Evolutionary conservation across 129 eudicot species (phyloP).

Genomic region (Flaveria robusta): DNA sequence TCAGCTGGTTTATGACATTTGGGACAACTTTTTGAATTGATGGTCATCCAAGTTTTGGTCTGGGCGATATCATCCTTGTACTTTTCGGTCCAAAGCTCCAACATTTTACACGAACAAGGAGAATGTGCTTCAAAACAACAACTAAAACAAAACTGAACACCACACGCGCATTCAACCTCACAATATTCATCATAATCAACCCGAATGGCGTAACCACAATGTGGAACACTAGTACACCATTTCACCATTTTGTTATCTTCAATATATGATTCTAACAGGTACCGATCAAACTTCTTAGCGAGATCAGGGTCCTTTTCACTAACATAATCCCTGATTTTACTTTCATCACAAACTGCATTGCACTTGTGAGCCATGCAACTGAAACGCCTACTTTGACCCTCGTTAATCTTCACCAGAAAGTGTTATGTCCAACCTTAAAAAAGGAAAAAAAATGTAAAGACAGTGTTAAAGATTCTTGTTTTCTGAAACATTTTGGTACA

Average conservation of each 20-base stretch:
- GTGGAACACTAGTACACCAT: slow-evolving; percentile 92
- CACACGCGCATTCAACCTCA: slow-evolving; percentile 84
- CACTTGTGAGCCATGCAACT: slow-evolving; percentile 82
- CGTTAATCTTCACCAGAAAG: slow-evolving; percentile 73
- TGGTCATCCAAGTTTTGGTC: slow-evolving; percentile 56
- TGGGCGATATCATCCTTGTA: slow-evolving; percentile 49
- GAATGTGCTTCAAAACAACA: slow-evolving; percentile 74
- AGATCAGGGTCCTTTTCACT: slow-evolving; percentile 45
- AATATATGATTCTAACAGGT: slow-evolving; percentile 69
- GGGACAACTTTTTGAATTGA: slow-evolving; percentile 63
- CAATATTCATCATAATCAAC: slow-evolving; percentile 55
- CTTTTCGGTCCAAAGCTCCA: slow-evolving; percentile 69
- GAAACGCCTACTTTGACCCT: slow-evolving; percentile 77
- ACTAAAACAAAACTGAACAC: slow-evolving; percentile 71
- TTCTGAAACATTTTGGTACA: background rate
- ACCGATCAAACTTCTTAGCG: slow-evolving; percentile 66
- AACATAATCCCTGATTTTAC: slow-evolving; percentile 48
- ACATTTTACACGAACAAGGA: slow-evolving; percentile 89
- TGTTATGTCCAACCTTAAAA: slow-evolving; percentile 73
- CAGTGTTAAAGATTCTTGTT: background rate
- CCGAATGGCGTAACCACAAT: slow-evolving; percentile 85
- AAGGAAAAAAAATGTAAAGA: background rate
- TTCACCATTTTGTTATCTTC: slow-evolving; percentile 79
- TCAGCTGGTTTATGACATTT: slow-evolving; percentile 72
- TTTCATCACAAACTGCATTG: slow-evolving; percentile 67